Conservation (phyloP, 768 basidiomycete genomes). For the Rhizopogon sp. region DNA sequence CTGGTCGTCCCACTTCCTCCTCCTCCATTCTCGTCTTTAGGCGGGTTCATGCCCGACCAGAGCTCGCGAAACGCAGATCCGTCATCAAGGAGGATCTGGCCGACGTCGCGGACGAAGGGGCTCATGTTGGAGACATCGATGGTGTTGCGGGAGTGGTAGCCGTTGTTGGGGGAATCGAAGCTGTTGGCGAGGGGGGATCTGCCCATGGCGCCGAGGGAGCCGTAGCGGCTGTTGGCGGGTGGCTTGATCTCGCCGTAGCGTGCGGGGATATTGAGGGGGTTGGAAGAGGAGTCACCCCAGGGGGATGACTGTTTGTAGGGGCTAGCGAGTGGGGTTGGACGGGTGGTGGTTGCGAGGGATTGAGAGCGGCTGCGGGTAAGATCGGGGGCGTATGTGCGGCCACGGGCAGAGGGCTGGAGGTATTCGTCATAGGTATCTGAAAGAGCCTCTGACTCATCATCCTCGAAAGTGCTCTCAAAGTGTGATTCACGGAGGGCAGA, state of each 20-base stretch:
- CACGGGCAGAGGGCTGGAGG: conserved; percentile 44
- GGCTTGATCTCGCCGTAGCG: conserved; percentile 63
- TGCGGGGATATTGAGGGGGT: conserved; percentile 52
- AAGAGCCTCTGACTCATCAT: conserved; percentile 67
- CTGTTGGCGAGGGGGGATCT: conserved; percentile 51
- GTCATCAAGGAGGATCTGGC: conserved; percentile 72
- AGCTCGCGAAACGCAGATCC: conserved; percentile 67
- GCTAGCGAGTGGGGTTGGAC: conserved; percentile 50
- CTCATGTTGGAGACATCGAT: conserved; percentile 72
- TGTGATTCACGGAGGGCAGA: conserved; percentile 62
- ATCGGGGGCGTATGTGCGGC: conserved; percentile 59
- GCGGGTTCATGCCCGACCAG: conserved; percentile 67
- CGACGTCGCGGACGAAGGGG: conserved; percentile 82
- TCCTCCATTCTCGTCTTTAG: conserved; percentile 56
- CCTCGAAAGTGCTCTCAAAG: conserved; percentile 77
- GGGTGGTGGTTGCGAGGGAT: conserved; percentile 57
- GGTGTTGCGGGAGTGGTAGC: conserved; percentile 36
- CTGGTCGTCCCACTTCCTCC: conserved; percentile 79
- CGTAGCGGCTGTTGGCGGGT: conserved; percentile 59
- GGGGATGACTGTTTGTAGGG: conserved; percentile 33
- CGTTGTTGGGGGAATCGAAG: conserved; percentile 47
- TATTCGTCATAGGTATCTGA: conserved; percentile 63
- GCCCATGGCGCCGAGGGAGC: conserved; percentile 50
- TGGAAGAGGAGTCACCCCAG: conserved; percentile 58
- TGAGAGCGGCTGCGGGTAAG: conserved; percentile 72